A percentile compares a stretch with the other conserved stretches of the same genome.
These are phyloP conservation scores for Dryadomyces sulphureus DNA, from an alignment of 2,329 filamentous ascomycete species.

Conservation along the genomic window DNA sequence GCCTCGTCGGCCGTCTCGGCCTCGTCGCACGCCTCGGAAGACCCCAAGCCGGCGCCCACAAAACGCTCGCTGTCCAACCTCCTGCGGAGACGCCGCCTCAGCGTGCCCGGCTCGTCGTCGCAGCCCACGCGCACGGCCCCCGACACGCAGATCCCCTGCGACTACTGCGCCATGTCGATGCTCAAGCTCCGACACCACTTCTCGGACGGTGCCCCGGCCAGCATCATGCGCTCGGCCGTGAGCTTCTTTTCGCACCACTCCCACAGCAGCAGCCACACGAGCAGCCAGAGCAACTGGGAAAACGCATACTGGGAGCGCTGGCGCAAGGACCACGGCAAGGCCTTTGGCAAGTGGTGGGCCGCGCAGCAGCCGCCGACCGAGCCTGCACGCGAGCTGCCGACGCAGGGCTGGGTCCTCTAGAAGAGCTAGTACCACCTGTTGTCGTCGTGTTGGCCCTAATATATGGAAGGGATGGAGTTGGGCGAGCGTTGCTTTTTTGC, in stretches of 20 bases:
- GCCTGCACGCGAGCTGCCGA: slow-evolving; percentile 1
- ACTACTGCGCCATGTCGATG: not conserved
- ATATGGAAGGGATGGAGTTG: not conserved
- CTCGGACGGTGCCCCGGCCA: not conserved
- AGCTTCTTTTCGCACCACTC: not conserved
- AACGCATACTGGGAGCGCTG: slow-evolving; percentile 5
- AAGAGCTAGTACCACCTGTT: not conserved
- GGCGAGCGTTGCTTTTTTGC: not conserved
- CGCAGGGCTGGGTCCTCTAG: slow-evolving; percentile 1
- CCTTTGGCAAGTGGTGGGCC: slow-evolving; percentile 9
- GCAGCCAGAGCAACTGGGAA: not conserved
- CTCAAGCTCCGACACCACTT: not conserved
- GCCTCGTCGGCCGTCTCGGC: not conserved
- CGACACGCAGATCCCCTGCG: not conserved
- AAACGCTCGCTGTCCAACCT: not conserved
- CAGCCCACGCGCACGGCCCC: not conserved
- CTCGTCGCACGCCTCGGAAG: not conserved
- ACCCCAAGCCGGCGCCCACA: not conserved
- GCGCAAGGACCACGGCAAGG: not conserved
- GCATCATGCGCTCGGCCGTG: not conserved
- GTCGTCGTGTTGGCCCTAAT: not conserved
- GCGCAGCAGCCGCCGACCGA: slow-evolving; percentile 5
- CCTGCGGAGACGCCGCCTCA: not conserved
- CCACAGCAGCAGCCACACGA: not conserved
- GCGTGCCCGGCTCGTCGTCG: not conserved